Base-by-base conservation (phyloP, 768 basidiomycete genomes). In the Agaricus sinodeliciosus region DNA sequence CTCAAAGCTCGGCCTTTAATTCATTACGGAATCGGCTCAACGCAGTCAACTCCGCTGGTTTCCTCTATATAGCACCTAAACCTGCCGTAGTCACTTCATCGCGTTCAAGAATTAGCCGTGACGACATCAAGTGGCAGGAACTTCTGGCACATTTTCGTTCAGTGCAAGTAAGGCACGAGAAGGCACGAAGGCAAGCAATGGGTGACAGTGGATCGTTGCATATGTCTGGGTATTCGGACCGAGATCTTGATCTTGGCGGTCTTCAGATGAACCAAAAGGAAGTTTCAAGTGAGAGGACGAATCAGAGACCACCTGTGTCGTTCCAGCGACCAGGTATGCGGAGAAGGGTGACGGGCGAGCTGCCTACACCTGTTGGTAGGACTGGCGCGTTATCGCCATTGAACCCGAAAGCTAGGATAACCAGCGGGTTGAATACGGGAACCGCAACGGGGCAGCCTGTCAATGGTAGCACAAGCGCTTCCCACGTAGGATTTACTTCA, bases 81-180 rank as follows among this genome's bases (percentile, higher is more conserved):
- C 70, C 70, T 4, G 65, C 66, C n/a, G 51, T 70, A 54, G 62
- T 44, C 18, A 25, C 71, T 43, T 63, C 83, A 2, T 73, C 82
- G 16, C 81, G 92, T 19, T 87, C 91, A 3, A 95, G 95, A 65
- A 73, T 81, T 27, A 76, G 77, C 3, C 80, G 89, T 22, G 93
- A 90, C 40, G 93, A 96, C 49, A 96, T 99, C 65, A 97, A 96
- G 65, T 99, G 96, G 96, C 85, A 86, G 63, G 96, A 98, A 56
- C 77, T 99, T 0, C 78, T 98, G 9, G 76, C 79, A 3, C 96
- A 99, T 66, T 99, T 99, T 74, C 85, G 94, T 15, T 72, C 80
- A 0, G 84, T 96, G 1, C 96, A 99, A 67, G 75, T 79, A 31
- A 87, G 84, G 60, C 94, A 98, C 63, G 94, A 98, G 71, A 94